Base-by-base conservation (phyloP, 345 rosid genomes). In the Salix purpurea region DNA sequence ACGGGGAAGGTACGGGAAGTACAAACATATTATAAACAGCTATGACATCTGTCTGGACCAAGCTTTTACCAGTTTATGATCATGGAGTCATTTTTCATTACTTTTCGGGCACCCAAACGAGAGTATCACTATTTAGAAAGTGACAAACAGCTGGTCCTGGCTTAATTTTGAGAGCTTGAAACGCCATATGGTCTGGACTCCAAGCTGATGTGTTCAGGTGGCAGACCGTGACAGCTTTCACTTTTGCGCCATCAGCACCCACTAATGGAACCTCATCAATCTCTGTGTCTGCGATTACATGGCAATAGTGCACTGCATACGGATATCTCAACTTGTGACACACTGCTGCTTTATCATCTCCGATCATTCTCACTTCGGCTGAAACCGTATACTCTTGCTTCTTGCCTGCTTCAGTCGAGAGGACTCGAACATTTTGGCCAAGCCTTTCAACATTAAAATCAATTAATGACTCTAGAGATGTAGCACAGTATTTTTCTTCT, bases 81-180 rank as follows among this genome's bases (percentile, higher is more conserved):
- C 24, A 54, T 54, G 61, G 61, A 54, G 61, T 54, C 61, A 9
- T 40, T 40, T 54, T 23, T 54, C 34, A 36, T 30, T 65, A 40
- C 48, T 23, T 24, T 6, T 2, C 8, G 8, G 73, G 37, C 7
- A 71, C 28, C 74, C 46, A 52, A 0, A 54, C 4, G 19, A 42
- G 69, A 11, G 69, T 44, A 42, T 73, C 76, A 73, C 2, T 40
- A 5, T 7, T 7, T 2, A 54, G 42, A 13, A 73, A 73, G 40
- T 73, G 76, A 28, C 76, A 73, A 11, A 73, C n/a, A 0, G 60
- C 16, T 5, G 69, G 36, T 26, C 76, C 74, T 48, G 76, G 76
- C 15, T 73, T 62, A 4, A 62, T 54, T 7, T 73, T 40, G 6
- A 73, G 76, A 30, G 24, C 13, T 10, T 40, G 0, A 62, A 73